A percentile compares a stretch with the other conserved stretches of the same genome.
phyloP scores from a whole-genome alignment of 768 basidiomycete species.

The Suillus spraguei region DNA sequence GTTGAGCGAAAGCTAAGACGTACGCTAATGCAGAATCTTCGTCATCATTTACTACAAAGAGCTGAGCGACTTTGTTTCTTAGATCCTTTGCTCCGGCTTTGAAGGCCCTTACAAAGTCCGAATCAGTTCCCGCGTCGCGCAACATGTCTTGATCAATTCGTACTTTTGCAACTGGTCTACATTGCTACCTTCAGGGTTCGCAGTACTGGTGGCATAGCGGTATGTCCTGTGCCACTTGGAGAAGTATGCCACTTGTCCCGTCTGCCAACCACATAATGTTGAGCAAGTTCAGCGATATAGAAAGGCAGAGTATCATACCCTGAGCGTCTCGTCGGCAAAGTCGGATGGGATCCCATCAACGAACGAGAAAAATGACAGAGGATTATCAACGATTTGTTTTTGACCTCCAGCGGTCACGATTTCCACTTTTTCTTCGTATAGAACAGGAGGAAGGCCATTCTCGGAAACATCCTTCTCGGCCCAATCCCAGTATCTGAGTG shows the following conservation, averaged over 20 bases:
- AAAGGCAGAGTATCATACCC: constrained; percentile 10
- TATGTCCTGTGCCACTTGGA: constrained; percentile 22
- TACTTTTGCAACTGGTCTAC: constrained; percentile 20
- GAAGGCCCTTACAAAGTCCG: constrained; percentile 14
- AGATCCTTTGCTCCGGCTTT: constrained; percentile 19
- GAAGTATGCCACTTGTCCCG: constrained; percentile 19
- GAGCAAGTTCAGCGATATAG: neutral
- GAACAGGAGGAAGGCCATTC: constrained; percentile 24
- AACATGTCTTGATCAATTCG: constrained; percentile 1
- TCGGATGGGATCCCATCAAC: constrained; percentile 20
- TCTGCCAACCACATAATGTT: constrained; percentile 8
- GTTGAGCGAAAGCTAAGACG: neutral
- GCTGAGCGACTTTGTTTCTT: constrained; percentile 19
- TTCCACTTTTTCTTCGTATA: constrained; percentile 17
- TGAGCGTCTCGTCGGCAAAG: constrained; percentile 15
- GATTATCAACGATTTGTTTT: constrained; percentile 19
- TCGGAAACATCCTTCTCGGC: constrained; percentile 22
- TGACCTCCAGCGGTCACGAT: constrained; percentile 16
- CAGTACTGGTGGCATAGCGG: constrained; percentile 18
- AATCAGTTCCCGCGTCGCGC: neutral
- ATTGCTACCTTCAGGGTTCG: constrained; percentile 17
- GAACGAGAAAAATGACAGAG: constrained; percentile 21
- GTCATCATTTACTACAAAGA: constrained; percentile 22
- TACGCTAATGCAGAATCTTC: constrained; percentile 18
- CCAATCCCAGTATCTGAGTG: constrained; percentile 31